Evolutionary conservation across 192 early-diverging fungal species (phyloP).

Genomic region (Coemansia furcata): DNA sequence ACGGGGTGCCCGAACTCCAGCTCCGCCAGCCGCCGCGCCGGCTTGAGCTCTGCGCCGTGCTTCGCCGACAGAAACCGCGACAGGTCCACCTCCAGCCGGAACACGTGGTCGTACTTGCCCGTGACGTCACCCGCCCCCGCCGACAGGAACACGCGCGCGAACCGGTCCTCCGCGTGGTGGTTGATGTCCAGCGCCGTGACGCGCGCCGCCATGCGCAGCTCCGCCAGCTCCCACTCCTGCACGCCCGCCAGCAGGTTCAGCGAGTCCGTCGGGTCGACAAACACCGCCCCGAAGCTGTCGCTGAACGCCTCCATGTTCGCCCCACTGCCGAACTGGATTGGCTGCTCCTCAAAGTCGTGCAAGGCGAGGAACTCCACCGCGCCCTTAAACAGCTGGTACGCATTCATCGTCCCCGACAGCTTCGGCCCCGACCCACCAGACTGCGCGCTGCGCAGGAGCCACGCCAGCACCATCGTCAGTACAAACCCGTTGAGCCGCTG

Average conservation of each 20-base stretch:
- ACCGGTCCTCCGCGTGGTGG: conserved; percentile 15
- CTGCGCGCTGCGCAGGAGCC: conserved; percentile 63
- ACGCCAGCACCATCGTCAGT: conserved; percentile 84
- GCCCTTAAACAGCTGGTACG: conserved; percentile 84
- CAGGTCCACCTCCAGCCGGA: conserved; percentile 35
- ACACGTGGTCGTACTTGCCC: conserved; percentile 36
- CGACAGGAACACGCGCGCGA: conserved; percentile 34
- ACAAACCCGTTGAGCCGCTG: conserved; percentile 71
- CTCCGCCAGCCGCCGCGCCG: conserved; percentile 17
- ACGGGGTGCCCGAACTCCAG: conserved; percentile 30
- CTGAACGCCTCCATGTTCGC: conserved; percentile 55
- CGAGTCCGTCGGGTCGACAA: conserved; percentile 82
- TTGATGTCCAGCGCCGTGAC: conserved; percentile 32
- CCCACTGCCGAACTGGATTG: conserved; percentile 21
- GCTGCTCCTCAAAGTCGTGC: conserved; percentile 36
- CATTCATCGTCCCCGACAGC: conserved; percentile 68
- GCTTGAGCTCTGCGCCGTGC: conserved; percentile 4
- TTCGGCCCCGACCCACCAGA: conserved; percentile 54
- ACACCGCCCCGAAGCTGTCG: conserved; percentile 68
- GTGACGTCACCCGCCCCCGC: conserved; percentile 8
- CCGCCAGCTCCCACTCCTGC: conserved; percentile 61
- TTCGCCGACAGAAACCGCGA: conserved; percentile 20
- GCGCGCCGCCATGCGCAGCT: conserved; percentile 51
- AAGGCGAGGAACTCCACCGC: conserved; percentile 77
- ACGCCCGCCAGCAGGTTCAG: conserved; percentile 80